Percentiles rank a stretch among this genome's conserved stretches.
Conservation (phyloP, 495 filamentous ascomycete genomes). For the Podospora tetraspora region DNA sequence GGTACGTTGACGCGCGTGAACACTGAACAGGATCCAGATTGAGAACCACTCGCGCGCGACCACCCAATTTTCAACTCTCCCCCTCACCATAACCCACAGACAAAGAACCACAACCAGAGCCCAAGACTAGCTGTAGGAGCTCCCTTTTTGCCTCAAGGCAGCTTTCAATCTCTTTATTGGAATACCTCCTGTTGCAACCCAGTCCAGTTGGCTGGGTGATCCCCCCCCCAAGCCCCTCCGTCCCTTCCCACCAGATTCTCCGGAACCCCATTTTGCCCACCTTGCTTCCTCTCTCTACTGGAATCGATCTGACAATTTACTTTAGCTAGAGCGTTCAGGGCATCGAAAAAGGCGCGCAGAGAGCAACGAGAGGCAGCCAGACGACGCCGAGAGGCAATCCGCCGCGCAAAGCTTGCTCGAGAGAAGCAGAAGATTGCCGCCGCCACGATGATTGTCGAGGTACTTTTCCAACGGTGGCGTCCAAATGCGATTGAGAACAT, state of each 20-base stretch:
- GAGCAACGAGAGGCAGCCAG: not conserved
- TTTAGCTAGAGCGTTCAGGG: not conserved
- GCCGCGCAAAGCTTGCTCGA: not conserved
- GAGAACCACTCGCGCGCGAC: not conserved
- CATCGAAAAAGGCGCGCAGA: not conserved
- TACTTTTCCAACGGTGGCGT: slow-evolving; percentile 6
- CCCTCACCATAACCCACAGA: not conserved
- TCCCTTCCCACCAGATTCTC: not conserved
- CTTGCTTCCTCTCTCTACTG: not conserved
- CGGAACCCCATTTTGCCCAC: not conserved
- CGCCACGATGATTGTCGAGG: slow-evolving; percentile 32
- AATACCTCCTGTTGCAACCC: not conserved
- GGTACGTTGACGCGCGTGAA: not conserved
- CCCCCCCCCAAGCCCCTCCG: not conserved
- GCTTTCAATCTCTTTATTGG: not conserved
- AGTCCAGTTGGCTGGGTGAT: not conserved
- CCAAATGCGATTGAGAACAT: not conserved
- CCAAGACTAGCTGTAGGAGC: not conserved
- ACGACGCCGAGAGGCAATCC: not conserved
- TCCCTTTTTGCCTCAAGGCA: not conserved
- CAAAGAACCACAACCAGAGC: not conserved
- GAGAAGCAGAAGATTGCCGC: slow-evolving; percentile 14
- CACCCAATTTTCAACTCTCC: not conserved
- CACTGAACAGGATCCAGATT: not conserved
- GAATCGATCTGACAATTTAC: not conserved